Evolutionary conservation across 352 stramenopile genomes (phyloP).

Genomic region (Albugo candida): DNA sequence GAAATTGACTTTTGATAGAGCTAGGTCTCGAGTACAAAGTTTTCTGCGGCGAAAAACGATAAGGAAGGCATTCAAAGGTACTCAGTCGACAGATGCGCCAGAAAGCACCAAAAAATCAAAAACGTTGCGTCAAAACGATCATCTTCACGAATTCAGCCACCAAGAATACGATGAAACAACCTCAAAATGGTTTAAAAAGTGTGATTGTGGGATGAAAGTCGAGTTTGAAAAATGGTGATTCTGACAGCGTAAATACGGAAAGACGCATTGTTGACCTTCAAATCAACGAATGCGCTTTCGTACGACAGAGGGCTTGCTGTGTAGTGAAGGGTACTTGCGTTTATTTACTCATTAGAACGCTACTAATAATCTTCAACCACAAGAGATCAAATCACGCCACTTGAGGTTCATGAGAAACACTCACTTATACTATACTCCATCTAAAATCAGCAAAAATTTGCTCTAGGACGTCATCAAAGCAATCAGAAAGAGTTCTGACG

Average conservation of each 20-base stretch:
- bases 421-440: not conserved
- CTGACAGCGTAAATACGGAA: too few relatives aligned
- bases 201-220: slow-evolving; percentile 34
- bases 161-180: not conserved
- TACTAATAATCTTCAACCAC: not conserved
- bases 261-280: too few relatives aligned
- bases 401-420: not conserved
- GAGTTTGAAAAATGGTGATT: slow-evolving; percentile 57
- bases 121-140: not conserved
- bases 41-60: not conserved
- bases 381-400: not conserved
- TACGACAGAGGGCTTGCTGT: too few relatives aligned
- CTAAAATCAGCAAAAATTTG: not conserved
- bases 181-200: slow-evolving; percentile 25
- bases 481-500: not conserved
- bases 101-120: not conserved
- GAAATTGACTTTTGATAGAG: not conserved
- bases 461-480: not conserved
- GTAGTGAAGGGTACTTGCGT: too few relatives aligned
- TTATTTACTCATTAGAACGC: too few relatives aligned
- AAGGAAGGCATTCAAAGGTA: not conserved
- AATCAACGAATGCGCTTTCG: too few relatives aligned
- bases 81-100: not conserved
- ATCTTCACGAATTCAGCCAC: not conserved
- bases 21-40: not conserved